These are phyloP conservation scores for Tolypocladium inflatum DNA, from an alignment of 2,329 filamentous ascomycete species.

Conservation along the genomic window DNA sequence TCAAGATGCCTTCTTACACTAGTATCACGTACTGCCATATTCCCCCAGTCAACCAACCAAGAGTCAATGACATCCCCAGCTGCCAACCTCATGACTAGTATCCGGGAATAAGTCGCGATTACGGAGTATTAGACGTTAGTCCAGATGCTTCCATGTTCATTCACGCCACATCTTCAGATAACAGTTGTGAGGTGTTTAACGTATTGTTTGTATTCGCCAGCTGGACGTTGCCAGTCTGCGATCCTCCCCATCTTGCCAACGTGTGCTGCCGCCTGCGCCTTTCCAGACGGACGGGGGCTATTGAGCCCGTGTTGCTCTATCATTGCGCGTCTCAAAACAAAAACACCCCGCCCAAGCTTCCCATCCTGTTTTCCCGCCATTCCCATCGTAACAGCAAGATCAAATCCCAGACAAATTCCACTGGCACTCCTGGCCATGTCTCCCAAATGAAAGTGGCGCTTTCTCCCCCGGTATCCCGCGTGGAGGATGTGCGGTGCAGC, in stretches of 20 bases:
- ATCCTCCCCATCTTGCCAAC: background rate
- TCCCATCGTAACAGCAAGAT: background rate
- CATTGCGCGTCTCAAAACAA: background rate
- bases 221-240: background rate
- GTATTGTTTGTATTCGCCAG: background rate
- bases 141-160: background rate
- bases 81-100: background rate
- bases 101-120: background rate
- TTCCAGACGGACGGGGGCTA: background rate
- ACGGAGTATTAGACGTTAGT: background rate
- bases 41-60: too few species aligned
- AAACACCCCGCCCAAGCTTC: background rate
- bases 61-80: background rate
- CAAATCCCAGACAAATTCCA: background rate
- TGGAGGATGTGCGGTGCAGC: background rate
- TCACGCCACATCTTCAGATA: background rate
- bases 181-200: background rate
- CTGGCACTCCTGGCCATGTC: background rate
- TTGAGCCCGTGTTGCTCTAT: background rate
- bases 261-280: background rate
- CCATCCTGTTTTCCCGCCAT: background rate
- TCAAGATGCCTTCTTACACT: too few species aligned
- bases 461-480: background rate
- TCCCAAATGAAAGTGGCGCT: conserved; percentile 2
- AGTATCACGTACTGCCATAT: too few species aligned